Base-by-base conservation (phyloP, 306 rosid species). In the Astragalus membranaceus region DNA sequence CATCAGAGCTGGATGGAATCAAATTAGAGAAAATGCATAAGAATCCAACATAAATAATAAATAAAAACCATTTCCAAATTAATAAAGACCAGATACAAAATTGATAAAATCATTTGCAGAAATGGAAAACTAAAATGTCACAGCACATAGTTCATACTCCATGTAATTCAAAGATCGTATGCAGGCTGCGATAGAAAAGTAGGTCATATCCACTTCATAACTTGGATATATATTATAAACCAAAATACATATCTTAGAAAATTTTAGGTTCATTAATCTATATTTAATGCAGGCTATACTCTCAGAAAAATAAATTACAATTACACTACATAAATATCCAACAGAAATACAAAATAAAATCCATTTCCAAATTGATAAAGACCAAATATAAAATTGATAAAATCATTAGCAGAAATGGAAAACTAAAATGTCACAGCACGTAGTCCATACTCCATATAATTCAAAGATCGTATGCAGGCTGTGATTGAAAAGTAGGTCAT, bases 1-100 rank as follows among this genome's bases (percentile, higher is more conserved):
- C 96, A 78, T 80, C 73, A 84, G 96, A 95, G 81, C 96, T 90
- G 90, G 67, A 86, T 61, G 79, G 67, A 75, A 80, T 70, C 79
- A 71, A 67, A 81, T 79, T 66, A 79, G 74, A 69, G 32, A 77
- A 67, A 58, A 74, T 54, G 77, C 62, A 71, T 75, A 68, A 81
- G 85, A 79, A 75, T 54, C 72, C 70, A 23, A 53, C 60, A 37
- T 8, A 58, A 54, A 70, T 60, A 44, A 58, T 17, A 33, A 30
- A 26, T 26, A 26, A 26, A 26, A 26, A 26, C 30, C 30, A 26
- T 26, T 26, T 26, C 30, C 30, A 26, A 26, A 26, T 26, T 26
- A 3, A 26, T 3, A 26, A 26, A 26, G 30, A 26, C 3, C 30
- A 26, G 30, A 1, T 26, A 26, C 30, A 26, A 26, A 26, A 26